These are phyloP conservation scores for Tylopilus balloui DNA, from an alignment of 768 basidiomycete species.

Conservation along the genomic window DNA sequence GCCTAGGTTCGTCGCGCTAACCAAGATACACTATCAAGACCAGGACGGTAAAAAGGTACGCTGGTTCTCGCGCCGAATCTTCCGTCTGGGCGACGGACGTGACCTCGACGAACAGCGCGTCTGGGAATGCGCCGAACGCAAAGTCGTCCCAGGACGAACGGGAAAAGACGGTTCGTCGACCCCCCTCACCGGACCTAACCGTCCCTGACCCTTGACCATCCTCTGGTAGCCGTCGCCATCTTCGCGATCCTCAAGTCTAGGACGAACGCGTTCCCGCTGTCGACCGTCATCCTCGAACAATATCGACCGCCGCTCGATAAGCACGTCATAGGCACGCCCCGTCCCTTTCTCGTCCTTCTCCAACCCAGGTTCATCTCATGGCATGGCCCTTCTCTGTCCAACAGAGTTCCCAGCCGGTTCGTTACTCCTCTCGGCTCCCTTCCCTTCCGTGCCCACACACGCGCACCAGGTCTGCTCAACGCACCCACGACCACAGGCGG, in stretches of 20 bases:
- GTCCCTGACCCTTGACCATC: too few species aligned
- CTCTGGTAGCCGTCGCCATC: conserved; percentile 69
- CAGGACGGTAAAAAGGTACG: conserved; percentile 67
- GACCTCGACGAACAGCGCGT: conserved; percentile 45
- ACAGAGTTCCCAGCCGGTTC: conserved; percentile 58
- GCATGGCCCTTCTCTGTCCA: not conserved
- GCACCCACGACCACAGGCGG: conserved; percentile 37
- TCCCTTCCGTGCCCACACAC: not conserved
- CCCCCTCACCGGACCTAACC: not conserved
- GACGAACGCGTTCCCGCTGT: conserved; percentile 63
- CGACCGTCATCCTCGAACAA: conserved; percentile 86
- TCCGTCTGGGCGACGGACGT: not conserved
- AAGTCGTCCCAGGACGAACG: conserved; percentile 70
- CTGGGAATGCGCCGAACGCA: conserved; percentile 91
- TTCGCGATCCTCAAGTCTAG: conserved; percentile 76
- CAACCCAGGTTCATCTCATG: not conserved
- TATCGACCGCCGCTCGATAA: conserved; percentile 85
- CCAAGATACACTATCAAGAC: conserved; percentile 78
- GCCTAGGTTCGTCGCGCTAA: conserved; percentile 77
- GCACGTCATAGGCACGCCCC: conserved; percentile 58
- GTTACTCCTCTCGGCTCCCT: too few species aligned
- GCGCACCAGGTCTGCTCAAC: conserved; percentile 67
- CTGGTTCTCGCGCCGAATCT: not conserved
- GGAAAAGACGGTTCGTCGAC: conserved; percentile 71
- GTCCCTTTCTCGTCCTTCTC: not conserved